Evolutionary conservation across 2,329 filamentous ascomycete species (phyloP).

Genomic region (Teratosphaeria epicoccoides): DNA sequence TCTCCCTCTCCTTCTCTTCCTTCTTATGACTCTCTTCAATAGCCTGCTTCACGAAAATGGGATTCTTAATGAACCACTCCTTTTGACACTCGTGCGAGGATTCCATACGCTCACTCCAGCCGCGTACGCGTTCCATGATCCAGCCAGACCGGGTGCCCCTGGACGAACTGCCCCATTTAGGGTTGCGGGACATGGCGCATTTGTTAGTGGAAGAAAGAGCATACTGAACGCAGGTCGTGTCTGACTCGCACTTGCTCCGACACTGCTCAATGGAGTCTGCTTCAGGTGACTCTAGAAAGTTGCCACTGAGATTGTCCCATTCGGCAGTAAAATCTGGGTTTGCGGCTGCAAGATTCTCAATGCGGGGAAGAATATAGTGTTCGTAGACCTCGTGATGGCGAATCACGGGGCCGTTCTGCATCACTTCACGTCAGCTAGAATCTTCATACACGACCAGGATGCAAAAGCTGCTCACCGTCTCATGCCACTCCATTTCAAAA

Average conservation of each 20-base stretch:
- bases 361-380: slow-evolving; percentile 16
- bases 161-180: slow-evolving; percentile 10
- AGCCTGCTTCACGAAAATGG: neutral
- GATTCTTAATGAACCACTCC: neutral
- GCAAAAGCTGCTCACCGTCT: neutral
- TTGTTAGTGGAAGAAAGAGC: slow-evolving; percentile 8
- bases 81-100: neutral
- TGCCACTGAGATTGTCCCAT: slow-evolving; percentile 21
- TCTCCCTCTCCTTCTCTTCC: neutral
- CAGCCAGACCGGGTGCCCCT: slow-evolving; percentile 15
- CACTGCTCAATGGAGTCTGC: slow-evolving; percentile 14
- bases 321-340: slow-evolving; percentile 5
- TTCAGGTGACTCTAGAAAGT: slow-evolving; percentile 8
- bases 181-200: slow-evolving; percentile 12
- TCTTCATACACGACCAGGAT: neutral
- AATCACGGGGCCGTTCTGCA: slow-evolving; percentile 6
- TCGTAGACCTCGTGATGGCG: slow-evolving; percentile 23
- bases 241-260: slow-evolving; percentile 12
- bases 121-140: slow-evolving; percentile 13
- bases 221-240: slow-evolving; percentile 18
- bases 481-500: slow-evolving; percentile 22
- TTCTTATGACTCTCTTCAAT: neutral
- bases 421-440: neutral
- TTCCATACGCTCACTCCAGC: slow-evolving; percentile 6
- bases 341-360: slow-evolving; percentile 1